These are phyloP conservation scores for Cymbopogon flexuosus DNA, from an alignment of 202 grass and related monocot species.

Conservation along the genomic window DNA sequence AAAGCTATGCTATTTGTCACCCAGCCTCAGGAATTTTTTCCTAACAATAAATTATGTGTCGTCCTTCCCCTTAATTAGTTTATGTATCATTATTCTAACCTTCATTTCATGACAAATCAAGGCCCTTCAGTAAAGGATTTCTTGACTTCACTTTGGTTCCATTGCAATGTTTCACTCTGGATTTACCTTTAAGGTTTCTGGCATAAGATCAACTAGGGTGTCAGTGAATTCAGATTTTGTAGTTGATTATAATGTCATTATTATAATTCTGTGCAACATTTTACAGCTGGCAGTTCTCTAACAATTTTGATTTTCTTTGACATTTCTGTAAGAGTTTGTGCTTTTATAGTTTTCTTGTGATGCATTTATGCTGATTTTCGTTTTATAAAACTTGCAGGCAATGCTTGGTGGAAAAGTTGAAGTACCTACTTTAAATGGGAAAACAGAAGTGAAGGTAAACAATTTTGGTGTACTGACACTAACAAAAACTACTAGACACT, in stretches of 20 bases:
- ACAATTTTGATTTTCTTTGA: background rate
- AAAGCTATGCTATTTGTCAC: background rate
- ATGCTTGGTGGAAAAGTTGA: slow-evolving; percentile 88
- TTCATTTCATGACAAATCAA: slow-evolving; percentile 9
- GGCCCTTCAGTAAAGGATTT: slow-evolving; percentile 10
- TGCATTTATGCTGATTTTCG: slow-evolving; percentile 8
- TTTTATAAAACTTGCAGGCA: slow-evolving; percentile 45
- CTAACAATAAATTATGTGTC: background rate
- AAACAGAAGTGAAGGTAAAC: slow-evolving; percentile 74
- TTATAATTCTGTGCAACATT: background rate
- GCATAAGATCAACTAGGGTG: slow-evolving; percentile 4
- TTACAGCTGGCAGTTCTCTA: slow-evolving; percentile 1
- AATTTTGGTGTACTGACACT: background rate
- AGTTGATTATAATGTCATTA: slow-evolving; percentile 7
- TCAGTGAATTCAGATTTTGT: background rate
- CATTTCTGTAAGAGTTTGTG: background rate
- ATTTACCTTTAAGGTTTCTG: background rate
- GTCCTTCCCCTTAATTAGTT: background rate
- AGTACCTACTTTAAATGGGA: slow-evolving; percentile 71
- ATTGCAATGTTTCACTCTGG: background rate
- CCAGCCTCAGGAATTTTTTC: slow-evolving; percentile 6
- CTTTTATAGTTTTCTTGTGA: slow-evolving; percentile 12
- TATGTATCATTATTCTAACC: background rate
- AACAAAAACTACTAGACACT: background rate
- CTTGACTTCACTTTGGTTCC: background rate